A percentile compares a stretch with the other conserved stretches of the same genome.
Conservation (phyloP, 495 filamentous ascomycete genomes). For the Saxophila tyrrhenica region DNA sequence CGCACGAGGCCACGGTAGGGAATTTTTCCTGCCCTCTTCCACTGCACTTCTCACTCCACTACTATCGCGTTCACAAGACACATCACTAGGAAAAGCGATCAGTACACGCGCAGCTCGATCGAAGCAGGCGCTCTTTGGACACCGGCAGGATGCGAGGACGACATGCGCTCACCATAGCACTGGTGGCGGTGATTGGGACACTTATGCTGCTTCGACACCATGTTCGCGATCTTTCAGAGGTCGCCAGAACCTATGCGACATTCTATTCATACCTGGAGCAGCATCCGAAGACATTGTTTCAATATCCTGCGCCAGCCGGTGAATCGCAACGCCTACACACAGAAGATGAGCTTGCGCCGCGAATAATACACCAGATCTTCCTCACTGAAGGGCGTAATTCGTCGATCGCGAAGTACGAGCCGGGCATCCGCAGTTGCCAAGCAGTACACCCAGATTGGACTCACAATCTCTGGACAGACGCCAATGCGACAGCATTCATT, state of each 20-base stretch:
- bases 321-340: neutral
- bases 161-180: neutral
- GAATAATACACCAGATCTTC: conserved; percentile 14
- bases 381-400: conserved; percentile 2
- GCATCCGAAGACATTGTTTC: conserved; percentile 6
- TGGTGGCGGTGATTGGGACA: neutral
- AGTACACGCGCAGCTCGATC: no score
- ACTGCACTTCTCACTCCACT: no score
- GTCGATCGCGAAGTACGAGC: neutral
- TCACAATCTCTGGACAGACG: conserved; percentile 9
- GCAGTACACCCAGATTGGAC: conserved; percentile 5
- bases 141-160: neutral
- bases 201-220: neutral
- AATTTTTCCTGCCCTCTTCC: no score
- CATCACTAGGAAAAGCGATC: no score
- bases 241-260: conserved; percentile 9
- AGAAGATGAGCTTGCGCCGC: neutral
- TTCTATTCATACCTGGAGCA: neutral
- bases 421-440: conserved; percentile 2
- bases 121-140: neutral
- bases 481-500: conserved; percentile 5
- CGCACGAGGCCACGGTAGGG: no score
- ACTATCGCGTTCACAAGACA: no score
- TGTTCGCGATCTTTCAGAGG: conserved; percentile 8
- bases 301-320: neutral